These are phyloP conservation scores for Penicillium subrubescens DNA, from an alignment of 495 filamentous ascomycete species.

Conservation along the genomic window DNA sequence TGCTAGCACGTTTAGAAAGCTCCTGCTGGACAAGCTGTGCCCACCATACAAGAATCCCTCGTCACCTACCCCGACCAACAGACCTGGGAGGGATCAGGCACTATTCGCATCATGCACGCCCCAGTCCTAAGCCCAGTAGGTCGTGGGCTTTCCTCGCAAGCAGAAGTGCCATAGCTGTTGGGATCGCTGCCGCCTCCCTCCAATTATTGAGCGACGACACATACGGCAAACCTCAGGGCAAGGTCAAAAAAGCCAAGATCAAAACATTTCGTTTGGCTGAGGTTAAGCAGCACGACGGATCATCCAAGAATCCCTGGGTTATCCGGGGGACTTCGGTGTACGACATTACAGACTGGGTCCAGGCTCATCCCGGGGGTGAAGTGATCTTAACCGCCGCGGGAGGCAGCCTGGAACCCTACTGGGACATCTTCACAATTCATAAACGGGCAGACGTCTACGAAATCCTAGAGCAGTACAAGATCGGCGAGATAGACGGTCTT, in stretches of 20 bases:
- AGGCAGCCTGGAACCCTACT: constrained; percentile 1
- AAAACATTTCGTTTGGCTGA: constrained; percentile 4
- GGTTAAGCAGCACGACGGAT: constrained; percentile 1
- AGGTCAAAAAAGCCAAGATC: not conserved
- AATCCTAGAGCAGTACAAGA: constrained; percentile 6
- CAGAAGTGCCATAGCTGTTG: not conserved
- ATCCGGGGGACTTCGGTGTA: constrained; percentile 6
- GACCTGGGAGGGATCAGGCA: not conserved
- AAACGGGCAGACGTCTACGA: constrained; percentile 5
- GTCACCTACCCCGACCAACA: not conserved
- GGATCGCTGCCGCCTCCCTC: not conserved
- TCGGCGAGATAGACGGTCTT: not conserved
- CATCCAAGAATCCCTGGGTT: constrained; percentile 6
- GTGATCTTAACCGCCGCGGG: constrained; percentile 5
- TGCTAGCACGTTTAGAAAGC: constrained; percentile 1
- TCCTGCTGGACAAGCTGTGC: not conserved
- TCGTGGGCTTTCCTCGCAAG: not conserved
- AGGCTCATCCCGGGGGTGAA: constrained; percentile 1
- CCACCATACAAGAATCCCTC: not conserved
- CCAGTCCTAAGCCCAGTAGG: not conserved
- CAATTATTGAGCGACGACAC: not conserved
- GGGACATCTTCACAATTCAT: constrained; percentile 13
- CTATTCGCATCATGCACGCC: not conserved
- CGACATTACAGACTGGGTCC: constrained; percentile 11
- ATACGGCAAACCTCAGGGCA: not conserved